Percentiles rank a stretch among this genome's conserved stretches.
These are phyloP conservation scores for Claviceps fusiformis DNA, from an alignment of 2,329 filamentous ascomycete species.

Conservation along the genomic window DNA sequence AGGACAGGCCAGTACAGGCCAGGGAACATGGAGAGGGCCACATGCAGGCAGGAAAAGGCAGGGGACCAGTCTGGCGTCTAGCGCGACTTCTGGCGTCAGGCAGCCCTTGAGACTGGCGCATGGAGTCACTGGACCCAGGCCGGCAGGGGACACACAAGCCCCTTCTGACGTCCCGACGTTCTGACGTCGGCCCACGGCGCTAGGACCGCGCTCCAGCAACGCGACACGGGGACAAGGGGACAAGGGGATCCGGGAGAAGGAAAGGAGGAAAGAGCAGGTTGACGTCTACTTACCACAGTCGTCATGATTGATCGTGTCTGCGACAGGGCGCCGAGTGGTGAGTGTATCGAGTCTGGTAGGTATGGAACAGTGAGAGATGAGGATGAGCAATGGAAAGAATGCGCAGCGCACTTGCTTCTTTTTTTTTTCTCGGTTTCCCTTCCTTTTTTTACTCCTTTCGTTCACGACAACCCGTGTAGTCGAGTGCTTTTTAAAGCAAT, in stretches of 20 bases:
- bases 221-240: not conserved
- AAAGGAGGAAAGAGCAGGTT: constrained; percentile 2
- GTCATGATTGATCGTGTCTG: constrained; percentile 16
- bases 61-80: not conserved
- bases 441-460: too few species aligned
- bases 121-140: constrained; percentile 9
- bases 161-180: constrained; percentile 24
- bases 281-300: constrained; percentile 21
- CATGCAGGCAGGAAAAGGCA: not conserved
- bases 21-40: too few species aligned
- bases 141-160: constrained; percentile 20
- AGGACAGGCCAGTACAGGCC: not conserved
- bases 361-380: not conserved
- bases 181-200: constrained; percentile 18
- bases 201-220: not conserved
- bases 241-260: not conserved
- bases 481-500: not conserved
- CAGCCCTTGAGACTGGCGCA: constrained; percentile 18
- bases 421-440: too few species aligned
- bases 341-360: too few species aligned
- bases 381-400: not conserved
- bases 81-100: constrained; percentile 3
- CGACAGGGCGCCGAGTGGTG: not conserved
- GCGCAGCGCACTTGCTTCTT: not conserved
- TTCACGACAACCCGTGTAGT: not conserved